Conservation (phyloP, 208 protist genomes). For the Strigomonas culicis region DNA sequence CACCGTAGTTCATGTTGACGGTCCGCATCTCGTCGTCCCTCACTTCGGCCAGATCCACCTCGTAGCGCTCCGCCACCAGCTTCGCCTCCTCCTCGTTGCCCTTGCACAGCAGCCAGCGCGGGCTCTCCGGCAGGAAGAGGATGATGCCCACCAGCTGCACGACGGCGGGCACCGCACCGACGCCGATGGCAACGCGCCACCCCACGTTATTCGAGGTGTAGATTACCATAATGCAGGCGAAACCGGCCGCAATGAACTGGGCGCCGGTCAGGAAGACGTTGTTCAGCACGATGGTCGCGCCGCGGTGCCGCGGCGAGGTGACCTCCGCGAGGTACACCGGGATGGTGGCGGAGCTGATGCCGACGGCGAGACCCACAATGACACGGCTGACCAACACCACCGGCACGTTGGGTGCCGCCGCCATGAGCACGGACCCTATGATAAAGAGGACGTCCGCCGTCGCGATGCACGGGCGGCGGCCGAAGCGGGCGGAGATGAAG, state of each 20-base stretch:
- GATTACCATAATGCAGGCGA: conserved; percentile 67
- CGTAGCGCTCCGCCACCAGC: conserved; percentile 44
- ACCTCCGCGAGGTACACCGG: conserved; percentile 91
- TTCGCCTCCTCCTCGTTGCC: conserved; percentile 44
- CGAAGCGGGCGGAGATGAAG: conserved; percentile 66
- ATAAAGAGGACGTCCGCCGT: conserved; percentile 81
- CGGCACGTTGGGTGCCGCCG: conserved; percentile 52
- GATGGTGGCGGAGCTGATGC: conserved; percentile 85
- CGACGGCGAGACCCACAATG: conserved; percentile 85
- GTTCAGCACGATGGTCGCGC: conserved; percentile 86
- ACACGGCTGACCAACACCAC: conserved; percentile 74
- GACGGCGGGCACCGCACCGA: conserved; percentile 74
- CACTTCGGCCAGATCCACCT: conserved; percentile 58
- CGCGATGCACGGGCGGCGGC: conserved; percentile 68
- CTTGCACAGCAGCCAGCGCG: conserved; percentile 73
- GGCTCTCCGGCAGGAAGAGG: conserved; percentile 84
- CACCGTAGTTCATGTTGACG: conserved; percentile 54
- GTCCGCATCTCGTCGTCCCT: conserved; percentile 31
- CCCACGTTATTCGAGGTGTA: conserved; percentile 72
- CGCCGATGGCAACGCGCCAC: conserved; percentile 86
- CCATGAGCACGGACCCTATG: conserved; percentile 74
- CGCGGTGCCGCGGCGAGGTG: conserved; percentile 66
- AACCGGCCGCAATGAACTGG: conserved; percentile 78
- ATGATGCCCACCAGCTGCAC: conserved; percentile 80
- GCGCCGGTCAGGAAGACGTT: conserved; percentile 84